Evolutionary conservation across 2,329 filamentous ascomycete genomes (phyloP), one percentile per base, ranked within the genome.

Genomic region (Alternaria gaisen): DNA sequence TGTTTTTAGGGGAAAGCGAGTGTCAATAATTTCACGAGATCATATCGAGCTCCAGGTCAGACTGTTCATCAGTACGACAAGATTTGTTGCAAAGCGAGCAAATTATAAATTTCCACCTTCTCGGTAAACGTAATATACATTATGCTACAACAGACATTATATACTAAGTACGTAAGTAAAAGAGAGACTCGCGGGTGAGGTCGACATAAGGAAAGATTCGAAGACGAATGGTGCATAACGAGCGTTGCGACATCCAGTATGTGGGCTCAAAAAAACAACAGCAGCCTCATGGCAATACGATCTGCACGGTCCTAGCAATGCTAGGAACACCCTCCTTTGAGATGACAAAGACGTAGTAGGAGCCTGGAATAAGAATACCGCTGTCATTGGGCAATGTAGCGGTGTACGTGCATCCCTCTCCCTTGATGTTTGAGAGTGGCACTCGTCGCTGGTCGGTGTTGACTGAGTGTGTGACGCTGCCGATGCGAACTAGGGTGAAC

Each of bases 381-480:
- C 66, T 70, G 24, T 73, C 69, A 16, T 56, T 61, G 2, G 71
- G 71, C 11, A 72, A 47, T 9, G 64, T 70, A 38, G 60, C 63
- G 8, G 67, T 70, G 26, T 60, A 63, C 5, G 12, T 50, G 11
- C 48, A 34, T 14, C 63, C 65, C 8, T 55, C 58, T 4, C 34
- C 34, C 14, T 48, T 56, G 16, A 71, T 53, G 8, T 47, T 58
- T 12, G 53, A 64, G 20, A 73, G 47, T 2, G 70, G 71, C 3
- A 72, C 54, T 22, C 68, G 71, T 16, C 70, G 60, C 58, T 74
- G 72, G 34, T 73, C 70, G n/a, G 47, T 73, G 47, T 74, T 74
- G 22, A 73, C 66, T 4, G 71, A 72, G 53, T 74, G 72, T 10
- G 72, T 74, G 16, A 71, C 72, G 46, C 56, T 72, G 14, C 71